Conservation (phyloP, 2,329 filamentous ascomycete genomes). For the Ceratocystis alfenasii region DNA sequence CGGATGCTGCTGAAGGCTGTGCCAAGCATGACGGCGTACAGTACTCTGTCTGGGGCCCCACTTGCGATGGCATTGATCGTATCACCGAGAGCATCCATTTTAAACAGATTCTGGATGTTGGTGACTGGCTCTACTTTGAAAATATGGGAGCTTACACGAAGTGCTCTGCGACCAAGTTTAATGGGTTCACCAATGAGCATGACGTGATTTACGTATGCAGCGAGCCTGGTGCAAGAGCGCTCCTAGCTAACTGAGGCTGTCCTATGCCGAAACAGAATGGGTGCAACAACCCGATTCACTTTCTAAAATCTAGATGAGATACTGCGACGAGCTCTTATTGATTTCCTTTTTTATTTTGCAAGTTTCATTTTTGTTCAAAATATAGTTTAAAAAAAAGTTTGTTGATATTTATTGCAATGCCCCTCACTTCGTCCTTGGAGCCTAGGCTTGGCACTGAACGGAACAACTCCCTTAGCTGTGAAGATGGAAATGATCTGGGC, state of each 20-base stretch:
- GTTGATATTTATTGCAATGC: background rate
- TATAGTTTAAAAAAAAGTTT: constrained; percentile 16
- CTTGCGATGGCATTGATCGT: constrained; percentile 94
- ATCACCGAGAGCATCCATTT: constrained; percentile 75
- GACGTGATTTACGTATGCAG: constrained; percentile 91
- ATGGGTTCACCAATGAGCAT: constrained; percentile 86
- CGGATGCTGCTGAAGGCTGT: constrained; percentile 37
- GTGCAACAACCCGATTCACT: background rate
- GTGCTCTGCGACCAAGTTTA: constrained; percentile 95
- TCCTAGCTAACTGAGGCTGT: constrained; percentile 30
- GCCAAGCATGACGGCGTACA: constrained; percentile 42
- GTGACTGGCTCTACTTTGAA: constrained; percentile 98
- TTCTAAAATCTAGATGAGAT: constrained; percentile 9
- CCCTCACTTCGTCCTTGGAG: background rate
- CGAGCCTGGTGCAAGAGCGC: constrained; percentile 70
- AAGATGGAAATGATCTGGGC: background rate
- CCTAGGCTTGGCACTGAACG: constrained; percentile 11
- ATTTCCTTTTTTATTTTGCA: constrained; percentile 16
- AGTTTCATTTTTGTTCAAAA: background rate
- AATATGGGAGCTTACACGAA: constrained; percentile 98
- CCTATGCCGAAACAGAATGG: background rate
- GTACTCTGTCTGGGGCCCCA: constrained; percentile 97
- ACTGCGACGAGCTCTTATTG: background rate
- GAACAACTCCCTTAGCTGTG: background rate
- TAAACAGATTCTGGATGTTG: constrained; percentile 66